These are phyloP conservation scores for Leccinum variicolor DNA, from an alignment of 768 basidiomycete genomes.

Conservation along the genomic window DNA sequence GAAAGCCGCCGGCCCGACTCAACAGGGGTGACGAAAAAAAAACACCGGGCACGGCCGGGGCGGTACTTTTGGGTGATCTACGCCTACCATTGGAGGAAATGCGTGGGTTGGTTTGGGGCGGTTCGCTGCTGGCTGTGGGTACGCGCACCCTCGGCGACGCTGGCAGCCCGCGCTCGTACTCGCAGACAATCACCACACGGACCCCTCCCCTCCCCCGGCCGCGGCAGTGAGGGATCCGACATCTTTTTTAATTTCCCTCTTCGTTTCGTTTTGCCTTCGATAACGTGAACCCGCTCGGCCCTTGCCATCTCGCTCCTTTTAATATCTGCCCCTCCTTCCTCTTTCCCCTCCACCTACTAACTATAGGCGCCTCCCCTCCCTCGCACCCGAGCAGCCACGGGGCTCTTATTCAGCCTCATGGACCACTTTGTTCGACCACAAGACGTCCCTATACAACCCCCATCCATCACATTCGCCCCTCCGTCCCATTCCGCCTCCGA, in stretches of 20 bases:
- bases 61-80: conserved; percentile 19
- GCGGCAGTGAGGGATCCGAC: not conserved
- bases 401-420: conserved; percentile 27
- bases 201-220: not conserved
- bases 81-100: conserved; percentile 18
- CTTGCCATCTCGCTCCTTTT: conserved; percentile 24
- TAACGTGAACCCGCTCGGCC: conserved; percentile 27
- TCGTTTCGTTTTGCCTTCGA: conserved; percentile 20
- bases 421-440: conserved; percentile 32
- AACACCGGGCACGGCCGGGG: conserved; percentile 25
- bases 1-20: conserved; percentile 34
- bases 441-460: conserved; percentile 11
- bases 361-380: not conserved
- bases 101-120: not conserved
- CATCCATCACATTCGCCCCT: conserved; percentile 23
- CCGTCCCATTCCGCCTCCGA: conserved; percentile 21
- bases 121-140: not conserved
- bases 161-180: conserved; percentile 11
- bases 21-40: conserved; percentile 18
- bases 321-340: conserved; percentile 17
- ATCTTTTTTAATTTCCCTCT: conserved; percentile 13
- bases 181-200: not conserved
- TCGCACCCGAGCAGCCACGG: not conserved
- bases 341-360: conserved; percentile 4
- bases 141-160: not conserved